Evolutionary conservation across 169 alveolate species (phyloP).

Genomic region (Plasmodium vinckei): DNA sequence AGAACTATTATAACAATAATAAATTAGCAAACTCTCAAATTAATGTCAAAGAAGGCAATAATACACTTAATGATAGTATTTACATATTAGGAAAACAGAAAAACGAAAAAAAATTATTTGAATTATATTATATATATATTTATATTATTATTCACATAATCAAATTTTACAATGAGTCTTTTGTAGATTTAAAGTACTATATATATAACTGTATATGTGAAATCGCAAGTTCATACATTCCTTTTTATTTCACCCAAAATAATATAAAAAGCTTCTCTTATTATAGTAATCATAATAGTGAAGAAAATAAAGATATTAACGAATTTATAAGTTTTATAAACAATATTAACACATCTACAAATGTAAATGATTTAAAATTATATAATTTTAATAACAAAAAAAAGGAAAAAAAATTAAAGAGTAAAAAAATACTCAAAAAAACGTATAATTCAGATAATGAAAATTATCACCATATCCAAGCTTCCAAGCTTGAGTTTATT

Average conservation of each 20-base stretch:
- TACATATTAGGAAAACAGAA: conserved; percentile 39
- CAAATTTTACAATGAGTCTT: conserved; percentile 66
- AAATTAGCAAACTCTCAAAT: neutral
- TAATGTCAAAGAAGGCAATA: neutral
- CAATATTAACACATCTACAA: conserved; percentile 8
- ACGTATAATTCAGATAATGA: too few relatives aligned
- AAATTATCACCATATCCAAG: too few relatives aligned
- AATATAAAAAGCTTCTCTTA: conserved; percentile 69
- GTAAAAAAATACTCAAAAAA: neutral
- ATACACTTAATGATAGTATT: neutral
- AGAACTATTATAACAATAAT: neutral
- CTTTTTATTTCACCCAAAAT: conserved; percentile 72
- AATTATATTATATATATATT: conserved; percentile 66
- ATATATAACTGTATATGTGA: conserved; percentile 75
- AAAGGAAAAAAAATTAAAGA: neutral
- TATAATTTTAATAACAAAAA: neutral
- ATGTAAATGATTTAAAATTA: conserved; percentile 32
- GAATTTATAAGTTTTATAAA: conserved; percentile 42
- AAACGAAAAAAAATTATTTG: conserved; percentile 66
- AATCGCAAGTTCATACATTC: conserved; percentile 75
- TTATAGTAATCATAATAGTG: conserved; percentile 50
- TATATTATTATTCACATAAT: conserved; percentile 70
- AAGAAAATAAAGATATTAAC: conserved; percentile 56
- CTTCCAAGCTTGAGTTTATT: too few relatives aligned
- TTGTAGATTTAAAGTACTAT: conserved; percentile 59